Conservation (phyloP, 345 rosid genomes). For the Psidium friedrichsthalianum region DNA sequence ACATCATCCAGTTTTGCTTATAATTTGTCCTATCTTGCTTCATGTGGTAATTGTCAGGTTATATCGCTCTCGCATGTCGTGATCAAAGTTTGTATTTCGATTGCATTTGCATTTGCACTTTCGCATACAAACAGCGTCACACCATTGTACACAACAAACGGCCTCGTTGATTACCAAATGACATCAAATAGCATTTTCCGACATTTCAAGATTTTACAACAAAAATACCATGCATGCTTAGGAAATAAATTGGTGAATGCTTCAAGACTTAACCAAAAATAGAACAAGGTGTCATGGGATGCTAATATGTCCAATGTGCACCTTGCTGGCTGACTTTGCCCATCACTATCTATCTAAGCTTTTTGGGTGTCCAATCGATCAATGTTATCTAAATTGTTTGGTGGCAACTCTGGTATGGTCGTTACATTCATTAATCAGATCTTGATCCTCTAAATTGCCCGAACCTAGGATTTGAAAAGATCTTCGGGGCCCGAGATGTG, state of each 20-base stretch:
- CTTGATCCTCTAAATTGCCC: not conserved
- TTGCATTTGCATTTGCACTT: not conserved
- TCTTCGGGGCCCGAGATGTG: not conserved
- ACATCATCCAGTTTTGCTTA: not conserved
- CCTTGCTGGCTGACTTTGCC: not conserved
- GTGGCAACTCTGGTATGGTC: not conserved
- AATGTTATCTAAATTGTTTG: not conserved
- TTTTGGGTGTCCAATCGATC: not conserved
- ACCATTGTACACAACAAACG: not conserved
- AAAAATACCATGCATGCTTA: not conserved
- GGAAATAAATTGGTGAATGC: not conserved
- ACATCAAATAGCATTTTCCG: not conserved
- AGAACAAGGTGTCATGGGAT: not conserved
- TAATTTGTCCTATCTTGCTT: not conserved
- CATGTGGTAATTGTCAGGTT: not conserved
- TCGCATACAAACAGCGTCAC: not conserved
- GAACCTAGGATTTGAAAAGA: not conserved
- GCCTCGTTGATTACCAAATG: not conserved
- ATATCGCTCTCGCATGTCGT: not conserved
- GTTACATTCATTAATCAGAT: not conserved
- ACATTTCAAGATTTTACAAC: not conserved
- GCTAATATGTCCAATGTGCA: not conserved
- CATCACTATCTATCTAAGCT: not conserved
- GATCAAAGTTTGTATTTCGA: not conserved
- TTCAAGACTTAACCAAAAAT: not conserved